Evolutionary conservation across 371 early-diverging fungal genomes (phyloP).

Genomic region (Apophysomyces sp.): DNA sequence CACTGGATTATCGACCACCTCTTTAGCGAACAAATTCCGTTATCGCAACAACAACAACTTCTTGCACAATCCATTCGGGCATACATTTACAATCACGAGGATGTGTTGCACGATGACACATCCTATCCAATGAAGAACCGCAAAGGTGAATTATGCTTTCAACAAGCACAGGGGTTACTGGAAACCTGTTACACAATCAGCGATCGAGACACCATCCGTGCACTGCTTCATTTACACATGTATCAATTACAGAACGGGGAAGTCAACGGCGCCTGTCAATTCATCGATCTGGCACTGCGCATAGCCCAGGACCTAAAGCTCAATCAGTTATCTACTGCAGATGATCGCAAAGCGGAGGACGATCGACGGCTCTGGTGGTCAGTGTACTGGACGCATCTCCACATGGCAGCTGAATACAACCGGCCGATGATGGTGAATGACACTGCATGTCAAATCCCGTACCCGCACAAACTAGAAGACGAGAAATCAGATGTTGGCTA

Average conservation of each 20-base stretch:
- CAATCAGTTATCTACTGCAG: background rate
- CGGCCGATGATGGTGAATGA: constrained; percentile 9
- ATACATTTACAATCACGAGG: constrained; percentile 18
- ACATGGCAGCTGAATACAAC: constrained; percentile 10
- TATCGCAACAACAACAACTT: constrained; percentile 2
- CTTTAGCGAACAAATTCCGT: background rate
- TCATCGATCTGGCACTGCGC: constrained; percentile 17
- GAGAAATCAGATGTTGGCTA: constrained; percentile 17
- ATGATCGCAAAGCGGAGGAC: background rate
- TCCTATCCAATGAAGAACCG: background rate
- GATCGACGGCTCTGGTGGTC: constrained; percentile 27
- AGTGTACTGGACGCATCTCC: constrained; percentile 20
- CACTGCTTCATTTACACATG: constrained; percentile 14
- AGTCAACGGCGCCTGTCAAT: constrained; percentile 7
- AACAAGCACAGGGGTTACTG: constrained; percentile 13
- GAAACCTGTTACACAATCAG: constrained; percentile 17
- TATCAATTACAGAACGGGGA: constrained; percentile 3
- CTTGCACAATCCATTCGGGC: constrained; percentile 19
- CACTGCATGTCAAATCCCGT: background rate
- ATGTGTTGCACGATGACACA: constrained; percentile 13
- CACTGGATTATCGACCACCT: background rate
- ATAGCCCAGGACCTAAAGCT: constrained; percentile 19
- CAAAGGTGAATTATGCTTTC: constrained; percentile 12
- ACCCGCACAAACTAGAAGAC: constrained; percentile 5
- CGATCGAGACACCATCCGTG: constrained; percentile 19